Conservation (phyloP, 352 stramenopile genomes). For the Globisporangium cederbergense region DNA sequence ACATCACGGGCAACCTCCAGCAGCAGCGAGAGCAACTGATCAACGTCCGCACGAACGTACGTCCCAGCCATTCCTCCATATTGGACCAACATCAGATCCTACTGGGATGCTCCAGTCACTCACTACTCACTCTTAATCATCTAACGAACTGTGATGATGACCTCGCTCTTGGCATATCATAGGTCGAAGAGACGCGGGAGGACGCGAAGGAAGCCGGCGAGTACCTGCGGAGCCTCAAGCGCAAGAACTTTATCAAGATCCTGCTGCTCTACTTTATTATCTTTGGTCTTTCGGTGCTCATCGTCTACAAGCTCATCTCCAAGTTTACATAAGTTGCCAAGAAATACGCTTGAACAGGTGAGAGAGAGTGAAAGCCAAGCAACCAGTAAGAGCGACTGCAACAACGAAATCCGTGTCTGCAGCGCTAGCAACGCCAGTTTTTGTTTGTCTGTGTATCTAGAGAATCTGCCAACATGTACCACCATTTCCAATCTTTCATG, state of each 20-base stretch:
- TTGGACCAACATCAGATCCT: no score
- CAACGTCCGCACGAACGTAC: constrained; percentile 74
- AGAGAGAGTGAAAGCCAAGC: not conserved
- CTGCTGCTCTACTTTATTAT: constrained; percentile 79
- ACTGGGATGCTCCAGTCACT: not conserved
- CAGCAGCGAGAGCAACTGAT: constrained; percentile 71
- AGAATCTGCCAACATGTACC: not conserved
- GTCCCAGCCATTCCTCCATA: constrained; percentile 8
- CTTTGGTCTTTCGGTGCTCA: constrained; percentile 59
- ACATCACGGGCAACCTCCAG: constrained; percentile 66
- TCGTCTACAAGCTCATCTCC: constrained; percentile 67
- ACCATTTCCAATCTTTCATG: not conserved
- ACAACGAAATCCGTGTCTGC: not conserved
- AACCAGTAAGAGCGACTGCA: not conserved
- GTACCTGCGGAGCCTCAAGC: constrained; percentile 78
- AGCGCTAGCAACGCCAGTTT: not conserved
- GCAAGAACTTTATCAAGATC: constrained; percentile 78
- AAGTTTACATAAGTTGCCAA: constrained; percentile 42
- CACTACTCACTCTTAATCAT: not conserved
- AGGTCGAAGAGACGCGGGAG: constrained; percentile 64
- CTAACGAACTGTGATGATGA: no score
- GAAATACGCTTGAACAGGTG: no score
- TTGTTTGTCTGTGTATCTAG: not conserved
- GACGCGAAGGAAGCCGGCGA: constrained; percentile 64
- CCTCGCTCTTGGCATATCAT: constrained; percentile 9